These are phyloP conservation scores for Xylariaceae sp. DNA, from an alignment of 2,329 filamentous ascomycete species.

Conservation along the genomic window DNA sequence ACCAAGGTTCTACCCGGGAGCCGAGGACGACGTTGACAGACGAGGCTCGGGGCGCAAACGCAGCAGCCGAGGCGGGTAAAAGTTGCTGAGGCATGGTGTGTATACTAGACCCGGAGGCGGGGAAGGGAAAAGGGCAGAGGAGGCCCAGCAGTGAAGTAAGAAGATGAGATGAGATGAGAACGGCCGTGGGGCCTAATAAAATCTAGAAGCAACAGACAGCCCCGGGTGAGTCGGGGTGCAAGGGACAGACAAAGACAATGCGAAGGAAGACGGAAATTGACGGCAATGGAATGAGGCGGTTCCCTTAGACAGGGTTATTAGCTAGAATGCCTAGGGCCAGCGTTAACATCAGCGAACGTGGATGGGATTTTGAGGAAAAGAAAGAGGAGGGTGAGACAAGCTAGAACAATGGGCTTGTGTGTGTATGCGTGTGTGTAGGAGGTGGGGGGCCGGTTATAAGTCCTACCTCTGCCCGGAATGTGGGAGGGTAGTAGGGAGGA, in stretches of 20 bases:
- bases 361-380: constrained; percentile 53
- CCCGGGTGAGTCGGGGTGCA: constrained; percentile 25
- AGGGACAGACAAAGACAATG: constrained; percentile 36
- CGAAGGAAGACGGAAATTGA: constrained; percentile 41
- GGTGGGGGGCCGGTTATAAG: constrained; percentile 46
- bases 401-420: constrained; percentile 35
- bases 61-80: constrained; percentile 89
- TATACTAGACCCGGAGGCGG: neutral
- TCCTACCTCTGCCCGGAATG: constrained; percentile 13
- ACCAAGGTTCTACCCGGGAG: constrained; percentile 90
- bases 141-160: neutral
- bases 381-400: constrained; percentile 44
- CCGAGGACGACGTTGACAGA: constrained; percentile 92
- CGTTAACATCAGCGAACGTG: constrained; percentile 54
- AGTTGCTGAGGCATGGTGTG: constrained; percentile 83
- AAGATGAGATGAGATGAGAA: constrained; percentile 1
- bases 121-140: neutral
- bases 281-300: constrained; percentile 50
- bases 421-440: constrained; percentile 35
- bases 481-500: constrained; percentile 4
- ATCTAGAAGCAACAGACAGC: constrained; percentile 30
- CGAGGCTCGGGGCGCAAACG: constrained; percentile 85
- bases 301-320: constrained; percentile 51
- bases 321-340: constrained; percentile 59
- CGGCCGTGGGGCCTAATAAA: constrained; percentile 30